Percentiles rank a stretch among this genome's conserved stretches.
Evolutionary conservation across 1,284 basidiomycete genomes (phyloP).

Genomic region (Irpex lacteus): DNA sequence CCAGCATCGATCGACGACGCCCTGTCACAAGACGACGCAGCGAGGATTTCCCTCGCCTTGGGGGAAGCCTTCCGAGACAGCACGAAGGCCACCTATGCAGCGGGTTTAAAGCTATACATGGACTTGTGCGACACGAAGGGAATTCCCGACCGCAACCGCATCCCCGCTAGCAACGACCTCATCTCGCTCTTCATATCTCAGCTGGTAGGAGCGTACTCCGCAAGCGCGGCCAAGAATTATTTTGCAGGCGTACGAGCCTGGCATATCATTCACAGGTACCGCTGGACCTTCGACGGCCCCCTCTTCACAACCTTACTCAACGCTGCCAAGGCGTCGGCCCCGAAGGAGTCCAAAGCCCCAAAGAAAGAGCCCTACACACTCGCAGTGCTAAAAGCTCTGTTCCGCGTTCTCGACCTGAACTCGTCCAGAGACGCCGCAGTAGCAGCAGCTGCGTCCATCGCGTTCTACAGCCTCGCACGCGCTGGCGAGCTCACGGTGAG

Average conservation of each 20-base stretch:
- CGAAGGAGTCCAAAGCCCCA: background rate
- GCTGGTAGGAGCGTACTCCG: slow-evolving; percentile 19
- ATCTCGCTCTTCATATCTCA: slow-evolving; percentile 18
- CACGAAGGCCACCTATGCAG: slow-evolving; percentile 10
- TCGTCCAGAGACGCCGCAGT: background rate
- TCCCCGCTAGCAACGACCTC: slow-evolving; percentile 4
- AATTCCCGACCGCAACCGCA: slow-evolving; percentile 6
- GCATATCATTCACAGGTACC: slow-evolving; percentile 32
- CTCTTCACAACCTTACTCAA: background rate
- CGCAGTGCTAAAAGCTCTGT: background rate
- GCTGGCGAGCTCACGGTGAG: background rate
- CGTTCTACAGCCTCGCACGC: background rate
- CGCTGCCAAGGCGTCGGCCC: background rate
- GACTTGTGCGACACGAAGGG: slow-evolving; percentile 11
- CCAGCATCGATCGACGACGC: no score
- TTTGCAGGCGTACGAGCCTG: slow-evolving; percentile 27
- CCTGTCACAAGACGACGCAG: background rate
- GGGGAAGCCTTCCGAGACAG: background rate
- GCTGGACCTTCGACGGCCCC: background rate
- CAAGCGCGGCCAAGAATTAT: slow-evolving; percentile 28
- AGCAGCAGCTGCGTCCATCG: background rate
- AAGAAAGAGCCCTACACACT: background rate
- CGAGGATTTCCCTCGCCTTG: background rate
- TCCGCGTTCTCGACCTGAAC: background rate
- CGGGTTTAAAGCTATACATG: slow-evolving; percentile 14